These are phyloP conservation scores for Pseudogymnoascus sp. DNA, from an alignment of 2,329 filamentous ascomycete species.

Conservation along the genomic window DNA sequence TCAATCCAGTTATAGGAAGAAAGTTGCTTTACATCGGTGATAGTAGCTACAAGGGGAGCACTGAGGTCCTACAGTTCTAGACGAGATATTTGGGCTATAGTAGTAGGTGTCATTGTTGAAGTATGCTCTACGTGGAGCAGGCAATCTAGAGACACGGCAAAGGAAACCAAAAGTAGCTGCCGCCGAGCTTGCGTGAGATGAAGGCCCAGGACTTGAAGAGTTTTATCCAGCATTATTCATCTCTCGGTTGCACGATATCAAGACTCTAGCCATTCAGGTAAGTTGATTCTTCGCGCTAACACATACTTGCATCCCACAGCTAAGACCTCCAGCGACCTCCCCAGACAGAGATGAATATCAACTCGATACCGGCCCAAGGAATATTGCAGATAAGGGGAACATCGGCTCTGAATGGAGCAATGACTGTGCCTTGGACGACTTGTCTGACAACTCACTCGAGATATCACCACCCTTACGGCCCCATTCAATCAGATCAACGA, in stretches of 20 bases:
- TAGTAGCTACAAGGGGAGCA: conserved; percentile 19
- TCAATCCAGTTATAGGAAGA: conserved; percentile 45
- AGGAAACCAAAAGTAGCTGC: neutral
- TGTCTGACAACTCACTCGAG: no score
- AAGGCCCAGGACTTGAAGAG: neutral
- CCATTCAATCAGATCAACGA: conserved; percentile 20
- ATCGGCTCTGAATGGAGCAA: no score
- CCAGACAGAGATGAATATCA: no score
- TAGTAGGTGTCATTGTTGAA: conserved; percentile 19
- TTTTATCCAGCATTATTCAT: neutral
- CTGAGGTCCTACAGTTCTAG: conserved; percentile 16
- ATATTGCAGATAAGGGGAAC: no score
- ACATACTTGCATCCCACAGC: neutral
- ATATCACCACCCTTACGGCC: conserved; percentile 16
- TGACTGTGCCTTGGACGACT: no score
- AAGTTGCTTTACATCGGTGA: conserved; percentile 33
- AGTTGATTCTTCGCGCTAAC: neutral
- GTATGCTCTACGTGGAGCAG: neutral
- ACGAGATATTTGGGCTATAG: conserved; percentile 27
- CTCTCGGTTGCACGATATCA: neutral
- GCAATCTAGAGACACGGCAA: neutral
- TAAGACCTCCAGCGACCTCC: no score
- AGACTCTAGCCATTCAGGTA: neutral
- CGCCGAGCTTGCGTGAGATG: neutral
- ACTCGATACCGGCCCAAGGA: no score